Evolutionary conservation across 2,329 filamentous ascomycete species (phyloP).

Genomic region (Alternaria infectoria): DNA sequence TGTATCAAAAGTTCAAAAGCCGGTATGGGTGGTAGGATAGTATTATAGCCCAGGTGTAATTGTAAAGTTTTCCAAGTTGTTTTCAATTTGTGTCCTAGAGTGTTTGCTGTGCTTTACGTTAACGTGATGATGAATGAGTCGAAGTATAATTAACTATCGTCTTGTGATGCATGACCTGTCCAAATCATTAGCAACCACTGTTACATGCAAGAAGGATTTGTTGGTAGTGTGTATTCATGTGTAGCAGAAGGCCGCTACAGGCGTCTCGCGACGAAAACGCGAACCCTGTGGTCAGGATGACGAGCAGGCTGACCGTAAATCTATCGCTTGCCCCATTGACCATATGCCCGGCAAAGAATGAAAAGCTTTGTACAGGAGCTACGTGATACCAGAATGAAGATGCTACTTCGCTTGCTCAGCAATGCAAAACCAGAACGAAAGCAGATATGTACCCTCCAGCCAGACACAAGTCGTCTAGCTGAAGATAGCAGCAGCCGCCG

Average conservation of each 20-base stretch:
- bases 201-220: rapidly evolving
- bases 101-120: too few species aligned
- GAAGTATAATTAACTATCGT: background rate
- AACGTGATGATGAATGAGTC: too few species aligned
- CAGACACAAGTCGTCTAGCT: background rate
- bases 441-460: background rate
- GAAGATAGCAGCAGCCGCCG: background rate
- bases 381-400: background rate
- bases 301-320: rapidly evolving
- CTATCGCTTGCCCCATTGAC: background rate
- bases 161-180: background rate
- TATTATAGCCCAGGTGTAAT: background rate
- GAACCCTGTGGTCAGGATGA: rapidly evolving
- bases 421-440: background rate
- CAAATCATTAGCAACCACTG: background rate
- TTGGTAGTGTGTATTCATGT: background rate
- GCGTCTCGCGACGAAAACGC: background rate
- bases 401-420: background rate
- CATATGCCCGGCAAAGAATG: background rate
- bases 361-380: background rate
- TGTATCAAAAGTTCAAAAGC: background rate
- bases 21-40: background rate
- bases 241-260: too few species aligned
- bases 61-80: background rate
- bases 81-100: too few species aligned